Base-by-base conservation (phyloP, 306 rosid genomes). In the Begonia peltatifolia region DNA sequence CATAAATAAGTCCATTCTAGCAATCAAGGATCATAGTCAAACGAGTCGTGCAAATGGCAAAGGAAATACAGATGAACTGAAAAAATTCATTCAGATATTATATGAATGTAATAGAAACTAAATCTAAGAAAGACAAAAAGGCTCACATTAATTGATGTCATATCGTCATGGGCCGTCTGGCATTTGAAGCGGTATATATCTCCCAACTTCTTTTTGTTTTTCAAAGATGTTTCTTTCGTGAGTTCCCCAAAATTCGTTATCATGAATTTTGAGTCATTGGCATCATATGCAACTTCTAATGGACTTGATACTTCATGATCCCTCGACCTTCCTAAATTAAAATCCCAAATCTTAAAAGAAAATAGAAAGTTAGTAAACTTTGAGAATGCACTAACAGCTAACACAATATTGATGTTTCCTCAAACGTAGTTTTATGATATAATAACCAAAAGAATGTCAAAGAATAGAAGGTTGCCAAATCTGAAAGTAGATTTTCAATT, bases 281-380 rank as follows among this genome's bases (percentile, higher is more conserved):
- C 54, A 17, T 63, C 76, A 69, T 68, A 77, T 11, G 56, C 54
- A n/a, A 60, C 71, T 23, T 75, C 78, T 41, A 75, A 51, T 41
- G 71, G 50, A 56, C 17, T 58, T 5, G 77, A 47, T 55, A 72
- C 83, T 58, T 75, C 71, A 12, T 57, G 68, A 43, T 41, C 72
- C 70, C 82, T 70, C 44, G 25, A 59, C 54, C 51, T 65, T 53
- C 90, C 90, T 55, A 68, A 67, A 60, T 68, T 49, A 35, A 82
- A 82, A 66, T 82, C 90, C 90, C 90, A 82, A 53, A 82, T 75
- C 90, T 82, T 70, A 63, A 54, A 18, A 55, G 38, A 54, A 47
- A 64, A 50, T 11, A 66, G 55, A 23, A 56, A 64, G 17, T 50
- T 47, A 60, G 65, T 6, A n/a, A 38, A 57, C 48, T 10, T n/a